Evolutionary conservation across 805 yeast species (phyloP), one percentile per base, ranked within the genome.

Genomic region (Grigorovia humatica): DNA sequence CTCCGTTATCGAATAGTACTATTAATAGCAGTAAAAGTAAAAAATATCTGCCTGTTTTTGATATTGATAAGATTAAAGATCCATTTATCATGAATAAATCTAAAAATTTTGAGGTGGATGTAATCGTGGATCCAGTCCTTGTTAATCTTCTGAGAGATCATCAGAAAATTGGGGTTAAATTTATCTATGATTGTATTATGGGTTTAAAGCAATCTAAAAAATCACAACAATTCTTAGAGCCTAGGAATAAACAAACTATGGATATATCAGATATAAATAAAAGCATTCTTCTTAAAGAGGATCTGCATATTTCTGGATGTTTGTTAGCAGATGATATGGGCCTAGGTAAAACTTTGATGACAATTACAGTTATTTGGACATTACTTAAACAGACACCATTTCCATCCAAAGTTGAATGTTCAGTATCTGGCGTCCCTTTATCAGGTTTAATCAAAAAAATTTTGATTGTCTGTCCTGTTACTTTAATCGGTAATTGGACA

Each of bases 291-390:
- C 48, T 62, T 27, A 64, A 65, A 17, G 50, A 54, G 9, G 67
- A 65, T 50, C 51, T 59, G 8, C 65, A 61, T 46, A 57, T 68
- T 17, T 58, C 68, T 44, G 98, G 99, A 0, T 90, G 91, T 1
- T 69, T 93, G 5, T 67, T 93, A 44, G 99, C 99, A 0, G 99
- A 93, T 67, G 98, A 91, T 59, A 93, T 93, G 99, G 99, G 99
- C 0, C 71, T 93, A 17, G 96, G 96, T 1, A 86, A 86, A 60
- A 90, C 98, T 0, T 68, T 93, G 44, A 90, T 83, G 78, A 80
- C 96, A 0, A 91, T 93, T 6, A 63, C 95, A 0, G 65, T 88
- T 43, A 75, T 91, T 4, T 88, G 96, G 95, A 88, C 96, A 0
- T 66, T 93, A 18, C 65, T 88, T 18, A 82, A 77, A 55, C 88